These are phyloP conservation scores for Hortaea sp. DNA, from an alignment of 2,329 filamentous ascomycete species.

Conservation along the genomic window DNA sequence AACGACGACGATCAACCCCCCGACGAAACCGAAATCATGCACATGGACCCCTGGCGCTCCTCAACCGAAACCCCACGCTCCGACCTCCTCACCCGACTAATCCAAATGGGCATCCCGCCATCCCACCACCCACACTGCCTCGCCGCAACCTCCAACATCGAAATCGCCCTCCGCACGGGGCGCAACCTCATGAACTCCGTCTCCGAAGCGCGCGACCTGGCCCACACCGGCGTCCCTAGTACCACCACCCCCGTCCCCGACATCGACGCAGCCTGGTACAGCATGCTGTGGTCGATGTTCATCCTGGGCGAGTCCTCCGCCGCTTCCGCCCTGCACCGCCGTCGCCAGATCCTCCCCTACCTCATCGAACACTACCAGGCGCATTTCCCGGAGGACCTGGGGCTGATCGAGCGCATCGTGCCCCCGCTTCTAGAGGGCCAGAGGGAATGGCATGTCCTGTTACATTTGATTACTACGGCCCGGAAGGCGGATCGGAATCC, in stretches of 20 bases:
- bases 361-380: conserved; percentile 55
- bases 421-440: conserved; percentile 48
- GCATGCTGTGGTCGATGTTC: conserved; percentile 59
- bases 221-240: conserved; percentile 23
- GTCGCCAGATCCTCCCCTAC: conserved; percentile 52
- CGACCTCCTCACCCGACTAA: conserved; percentile 50
- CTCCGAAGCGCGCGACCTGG: conserved; percentile 35
- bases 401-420: conserved; percentile 59
- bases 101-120: conserved; percentile 32
- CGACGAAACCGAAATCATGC: conserved; percentile 44
- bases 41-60: conserved; percentile 66
- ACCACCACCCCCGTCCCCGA: conserved; percentile 29
- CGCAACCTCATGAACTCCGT: conserved; percentile 73
- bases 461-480: conserved; percentile 46
- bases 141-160: conserved; percentile 50
- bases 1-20: not conserved
- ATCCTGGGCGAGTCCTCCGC: conserved; percentile 26
- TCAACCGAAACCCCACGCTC: conserved; percentile 53
- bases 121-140: conserved; percentile 45
- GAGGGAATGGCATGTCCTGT: conserved; percentile 44
- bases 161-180: conserved; percentile 64
- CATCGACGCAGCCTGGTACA: conserved; percentile 56
- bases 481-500: conserved; percentile 46
- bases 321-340: conserved; percentile 22
- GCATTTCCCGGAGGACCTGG: conserved; percentile 60